Base-by-base conservation (phyloP, 1,284 basidiomycete species). In the Sphagnurus paluster region DNA sequence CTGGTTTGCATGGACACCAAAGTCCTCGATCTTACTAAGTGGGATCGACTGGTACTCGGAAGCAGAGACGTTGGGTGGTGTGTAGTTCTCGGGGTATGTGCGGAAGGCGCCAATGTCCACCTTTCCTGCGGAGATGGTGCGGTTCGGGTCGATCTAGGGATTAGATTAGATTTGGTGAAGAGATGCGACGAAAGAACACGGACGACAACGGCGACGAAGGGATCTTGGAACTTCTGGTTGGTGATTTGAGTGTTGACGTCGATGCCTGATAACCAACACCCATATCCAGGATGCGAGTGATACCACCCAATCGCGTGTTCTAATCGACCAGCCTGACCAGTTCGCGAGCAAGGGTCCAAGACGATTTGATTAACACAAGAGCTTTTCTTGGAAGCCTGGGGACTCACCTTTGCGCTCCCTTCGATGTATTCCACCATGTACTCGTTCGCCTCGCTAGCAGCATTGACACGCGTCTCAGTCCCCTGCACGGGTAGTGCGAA, bases 261-360 rank as follows among this genome's bases (percentile, higher is more conserved):
- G 68, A 98, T 97, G 23, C 94, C 94, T 7, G 93, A 96, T 9
- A 98, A 73, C 94, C 94, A 98, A 68, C 94, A 98, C 21, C 94
- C 94, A 62, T 98, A 98, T 10, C 94, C 94, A 2, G 95, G 94
- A 70, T 98, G 94, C 36, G 93, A 97, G 65, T 99, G 96, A 65
- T 99, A 99, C 96, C 96, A 99, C n/a, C 96, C 96, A 48, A 98
- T 87, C 4, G 88, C 85, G 59, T 97, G 85, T 64, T 98, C 96
- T 14, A 84, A 67, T 50, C 93, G 79, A 10, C 84, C 86, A 10
- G 88, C 89, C 87, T 93, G 11, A 17, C 5, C n/a, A n/a, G n/a
- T n/a, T n/a, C n/a, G n/a, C n/a, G n/a, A n/a, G n/a, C n/a, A n/a
- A n/a, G n/a, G n/a, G n/a, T n/a, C n/a, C n/a, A n/a, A n/a, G n/a